Evolutionary conservation across 2,329 filamentous ascomycete species (phyloP).

Genomic region (Sporothrix dimorphospora): DNA sequence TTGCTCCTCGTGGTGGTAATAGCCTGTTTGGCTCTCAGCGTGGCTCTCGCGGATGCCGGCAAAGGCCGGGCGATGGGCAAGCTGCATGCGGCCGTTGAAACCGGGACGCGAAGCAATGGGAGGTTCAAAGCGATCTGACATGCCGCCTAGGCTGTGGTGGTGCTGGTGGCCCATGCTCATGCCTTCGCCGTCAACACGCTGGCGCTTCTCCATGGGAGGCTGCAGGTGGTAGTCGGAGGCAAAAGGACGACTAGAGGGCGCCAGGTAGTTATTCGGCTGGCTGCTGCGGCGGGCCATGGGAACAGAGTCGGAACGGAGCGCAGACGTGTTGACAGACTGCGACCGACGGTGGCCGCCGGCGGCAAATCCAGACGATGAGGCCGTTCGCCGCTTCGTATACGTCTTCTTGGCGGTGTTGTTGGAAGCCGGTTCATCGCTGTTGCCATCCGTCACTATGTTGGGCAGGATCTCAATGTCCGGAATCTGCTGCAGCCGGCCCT

Average conservation of each 20-base stretch:
- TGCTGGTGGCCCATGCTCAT: background rate
- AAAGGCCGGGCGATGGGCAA: conserved; percentile 42
- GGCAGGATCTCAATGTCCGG: conserved; percentile 64
- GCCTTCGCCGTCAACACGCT: conserved; percentile 26
- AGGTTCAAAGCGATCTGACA: background rate
- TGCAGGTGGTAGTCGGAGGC: conserved; percentile 7
- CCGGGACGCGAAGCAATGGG: conserved; percentile 35
- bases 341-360: conserved; percentile 38
- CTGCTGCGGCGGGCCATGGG: conserved; percentile 34
- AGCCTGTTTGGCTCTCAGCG: conserved; percentile 26
- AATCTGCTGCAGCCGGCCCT: conserved; percentile 49
- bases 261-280: conserved; percentile 24
- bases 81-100: conserved; percentile 32
- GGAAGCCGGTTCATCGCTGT: conserved; percentile 32
- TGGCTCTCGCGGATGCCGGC: conserved; percentile 43
- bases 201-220: conserved; percentile 31
- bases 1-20: background rate
- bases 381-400: conserved; percentile 28
- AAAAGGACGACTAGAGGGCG: background rate
- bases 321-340: conserved; percentile 39
- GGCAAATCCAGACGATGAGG: background rate
- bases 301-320: conserved; percentile 30
- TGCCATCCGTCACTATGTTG: conserved; percentile 45
- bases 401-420: conserved; percentile 29
- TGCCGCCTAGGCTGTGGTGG: background rate